Evolutionary conservation across 2,329 filamentous ascomycete genomes (phyloP).

Genomic region (Thelonectria discophora): DNA sequence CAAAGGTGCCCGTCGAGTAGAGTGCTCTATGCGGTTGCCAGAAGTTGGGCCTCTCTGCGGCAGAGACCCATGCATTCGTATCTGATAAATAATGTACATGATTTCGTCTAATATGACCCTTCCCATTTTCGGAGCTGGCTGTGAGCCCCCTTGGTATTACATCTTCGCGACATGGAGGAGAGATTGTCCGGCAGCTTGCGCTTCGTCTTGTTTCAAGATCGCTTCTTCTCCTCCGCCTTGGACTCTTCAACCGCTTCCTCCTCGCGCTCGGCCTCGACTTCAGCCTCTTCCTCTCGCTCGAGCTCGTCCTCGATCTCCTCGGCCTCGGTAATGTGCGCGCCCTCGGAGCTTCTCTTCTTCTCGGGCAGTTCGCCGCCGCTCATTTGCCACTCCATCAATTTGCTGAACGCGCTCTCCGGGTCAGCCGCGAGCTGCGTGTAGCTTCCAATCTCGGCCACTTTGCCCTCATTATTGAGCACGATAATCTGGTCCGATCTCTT

Average conservation of each 20-base stretch:
- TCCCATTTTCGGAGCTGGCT: conserved; percentile 18
- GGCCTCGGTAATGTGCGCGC: conserved; percentile 57
- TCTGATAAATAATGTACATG: conserved; percentile 44
- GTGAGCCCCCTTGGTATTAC: conserved; percentile 31
- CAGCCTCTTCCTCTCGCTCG: conserved; percentile 51
- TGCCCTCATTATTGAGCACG: conserved; percentile 85
- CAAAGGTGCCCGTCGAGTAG: conserved; percentile 38
- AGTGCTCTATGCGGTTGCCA: conserved; percentile 36
- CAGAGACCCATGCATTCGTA: conserved; percentile 39
- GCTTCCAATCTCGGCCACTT: conserved; percentile 88
- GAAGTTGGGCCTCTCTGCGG: conserved; percentile 28
- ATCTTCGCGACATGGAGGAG: conserved; percentile 21
- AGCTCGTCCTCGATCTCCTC: conserved; percentile 63
- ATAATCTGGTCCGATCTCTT: conserved; percentile 96
- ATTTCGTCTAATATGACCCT: conserved; percentile 34
- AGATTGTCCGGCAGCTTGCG: conserved; percentile 1
- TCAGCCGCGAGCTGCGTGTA: conserved; percentile 80
- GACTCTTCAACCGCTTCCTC: conserved; percentile 15
- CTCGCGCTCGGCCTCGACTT: conserved; percentile 44
- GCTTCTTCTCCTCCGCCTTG: conserved; percentile 33
- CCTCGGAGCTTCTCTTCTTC: conserved; percentile 48
- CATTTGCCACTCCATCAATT: conserved; percentile 99
- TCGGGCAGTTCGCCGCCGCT: conserved; percentile 76
- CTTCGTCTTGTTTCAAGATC: conserved; percentile 24
- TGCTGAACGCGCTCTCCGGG: conserved; percentile 85